phyloP scores from a whole-genome alignment of 73 alveolate genomes.

The Paramecium caudatum region DNA sequence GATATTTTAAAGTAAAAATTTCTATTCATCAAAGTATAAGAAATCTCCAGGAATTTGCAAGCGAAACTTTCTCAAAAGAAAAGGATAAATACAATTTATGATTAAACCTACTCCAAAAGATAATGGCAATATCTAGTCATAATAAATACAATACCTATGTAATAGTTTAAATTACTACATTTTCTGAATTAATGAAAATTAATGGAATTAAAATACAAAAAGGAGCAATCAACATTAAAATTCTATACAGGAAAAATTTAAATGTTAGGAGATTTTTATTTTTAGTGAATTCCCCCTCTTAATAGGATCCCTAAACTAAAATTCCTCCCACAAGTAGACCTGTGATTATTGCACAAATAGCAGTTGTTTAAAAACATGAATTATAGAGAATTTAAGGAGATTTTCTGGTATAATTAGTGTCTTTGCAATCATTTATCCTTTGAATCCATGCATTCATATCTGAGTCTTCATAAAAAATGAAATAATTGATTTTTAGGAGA shows the following conservation, averaged over 20 bases:
- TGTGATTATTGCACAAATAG: slow-evolving; percentile 18
- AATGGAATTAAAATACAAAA: slow-evolving; percentile 26
- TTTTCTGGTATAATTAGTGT: not conserved
- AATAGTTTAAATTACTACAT: not conserved
- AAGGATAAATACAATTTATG: not conserved
- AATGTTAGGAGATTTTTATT: not conserved
- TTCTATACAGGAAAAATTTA: not conserved
- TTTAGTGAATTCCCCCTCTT: slow-evolving; percentile 13
- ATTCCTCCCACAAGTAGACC: slow-evolving; percentile 6
- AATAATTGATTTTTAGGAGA: not conserved
- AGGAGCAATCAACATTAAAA: not conserved
- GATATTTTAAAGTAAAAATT: not conserved
- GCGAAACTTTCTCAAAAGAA: slow-evolving; percentile 3
- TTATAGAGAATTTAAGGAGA: slow-evolving; percentile 30
- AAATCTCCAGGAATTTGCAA: slow-evolving; percentile 37
- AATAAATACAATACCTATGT: not conserved
- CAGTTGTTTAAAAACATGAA: not conserved
- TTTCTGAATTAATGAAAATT: not conserved
- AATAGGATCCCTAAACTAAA: not conserved
- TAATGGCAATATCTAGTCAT: not conserved
- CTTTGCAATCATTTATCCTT: slow-evolving; percentile 23
- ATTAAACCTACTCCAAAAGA: slow-evolving; percentile 32
- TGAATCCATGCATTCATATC: not conserved
- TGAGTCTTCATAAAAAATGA: not conserved
- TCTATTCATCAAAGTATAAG: not conserved